Percentiles rank a stretch among this genome's conserved stretches.
These are phyloP conservation scores for Carex arenaria DNA, from an alignment of 202 grass and related monocot genomes.

Conservation along the genomic window DNA sequence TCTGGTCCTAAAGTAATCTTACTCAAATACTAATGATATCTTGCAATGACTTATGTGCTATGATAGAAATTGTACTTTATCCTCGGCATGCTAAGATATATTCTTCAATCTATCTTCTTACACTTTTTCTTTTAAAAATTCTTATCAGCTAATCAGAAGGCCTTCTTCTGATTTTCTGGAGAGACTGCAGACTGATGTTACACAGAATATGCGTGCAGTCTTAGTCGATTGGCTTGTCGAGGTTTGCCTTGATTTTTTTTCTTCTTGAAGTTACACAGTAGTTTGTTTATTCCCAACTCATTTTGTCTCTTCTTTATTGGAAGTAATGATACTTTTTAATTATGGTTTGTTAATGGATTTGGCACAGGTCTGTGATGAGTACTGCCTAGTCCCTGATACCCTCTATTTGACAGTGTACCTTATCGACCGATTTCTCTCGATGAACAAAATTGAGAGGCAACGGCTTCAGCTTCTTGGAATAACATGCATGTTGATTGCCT, in stretches of 20 bases:
- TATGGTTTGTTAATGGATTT: not conserved
- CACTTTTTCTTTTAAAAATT: constrained; percentile 18
- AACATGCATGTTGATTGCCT: constrained; percentile 96
- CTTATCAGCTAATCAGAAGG: constrained; percentile 67
- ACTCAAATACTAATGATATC: not conserved
- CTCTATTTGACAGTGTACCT: constrained; percentile 86
- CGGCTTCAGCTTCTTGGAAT: constrained; percentile 88
- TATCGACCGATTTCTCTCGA: constrained; percentile 73
- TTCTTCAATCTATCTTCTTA: constrained; percentile 15
- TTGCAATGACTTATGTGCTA: not conserved
- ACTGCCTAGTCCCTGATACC: constrained; percentile 82
- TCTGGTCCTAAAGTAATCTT: constrained; percentile 12
- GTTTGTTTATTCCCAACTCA: constrained; percentile 13
- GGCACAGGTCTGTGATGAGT: constrained; percentile 91
- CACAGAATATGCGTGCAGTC: constrained; percentile 66
- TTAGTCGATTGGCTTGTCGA: constrained; percentile 95
- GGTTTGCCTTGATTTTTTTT: constrained; percentile 42
- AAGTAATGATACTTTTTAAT: not conserved
- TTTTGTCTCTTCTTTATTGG: not conserved
- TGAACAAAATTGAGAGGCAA: constrained; percentile 56
- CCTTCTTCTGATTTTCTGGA: constrained; percentile 75
- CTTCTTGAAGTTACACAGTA: constrained; percentile 6
- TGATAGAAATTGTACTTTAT: not conserved
- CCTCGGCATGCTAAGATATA: not conserved
- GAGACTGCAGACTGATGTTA: constrained; percentile 72